These are phyloP conservation scores for Bipolaris cookei DNA, from an alignment of 2,329 filamentous ascomycete genomes.

Conservation along the genomic window DNA sequence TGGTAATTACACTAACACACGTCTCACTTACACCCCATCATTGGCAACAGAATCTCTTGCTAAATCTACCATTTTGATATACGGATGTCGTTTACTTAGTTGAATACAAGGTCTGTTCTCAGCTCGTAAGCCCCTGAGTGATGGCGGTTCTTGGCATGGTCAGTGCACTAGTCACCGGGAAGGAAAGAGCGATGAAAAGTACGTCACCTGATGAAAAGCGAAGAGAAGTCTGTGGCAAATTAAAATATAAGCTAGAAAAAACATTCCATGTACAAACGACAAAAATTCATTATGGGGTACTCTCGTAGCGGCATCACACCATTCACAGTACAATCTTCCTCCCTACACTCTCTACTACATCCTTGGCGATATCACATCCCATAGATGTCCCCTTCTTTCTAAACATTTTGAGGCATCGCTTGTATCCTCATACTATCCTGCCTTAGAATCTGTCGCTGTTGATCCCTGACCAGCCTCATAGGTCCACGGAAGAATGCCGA, in stretches of 20 bases:
- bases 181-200: too few species aligned
- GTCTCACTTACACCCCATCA: too few species aligned
- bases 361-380: neutral
- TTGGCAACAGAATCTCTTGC: too few species aligned
- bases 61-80: too few species aligned
- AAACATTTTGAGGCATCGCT: neutral
- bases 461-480: slow-evolving; percentile 40
- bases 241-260: neutral
- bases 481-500: slow-evolving; percentile 38
- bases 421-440: slow-evolving; percentile 25
- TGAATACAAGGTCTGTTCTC: too few species aligned
- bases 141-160: too few species aligned
- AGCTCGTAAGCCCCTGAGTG: too few species aligned
- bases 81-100: too few species aligned
- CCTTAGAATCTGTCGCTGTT: slow-evolving; percentile 33
- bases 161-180: too few species aligned
- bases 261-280: neutral
- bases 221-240: neutral
- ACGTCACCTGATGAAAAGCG: too few species aligned
- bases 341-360: neutral
- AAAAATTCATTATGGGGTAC: neutral
- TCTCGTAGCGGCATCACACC: neutral
- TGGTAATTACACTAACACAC: too few species aligned
- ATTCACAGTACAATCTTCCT: neutral
- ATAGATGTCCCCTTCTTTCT: neutral